Evolutionary conservation across 176 grass and related monocot species (phyloP).

Genomic region (Oryza rufipogon): DNA sequence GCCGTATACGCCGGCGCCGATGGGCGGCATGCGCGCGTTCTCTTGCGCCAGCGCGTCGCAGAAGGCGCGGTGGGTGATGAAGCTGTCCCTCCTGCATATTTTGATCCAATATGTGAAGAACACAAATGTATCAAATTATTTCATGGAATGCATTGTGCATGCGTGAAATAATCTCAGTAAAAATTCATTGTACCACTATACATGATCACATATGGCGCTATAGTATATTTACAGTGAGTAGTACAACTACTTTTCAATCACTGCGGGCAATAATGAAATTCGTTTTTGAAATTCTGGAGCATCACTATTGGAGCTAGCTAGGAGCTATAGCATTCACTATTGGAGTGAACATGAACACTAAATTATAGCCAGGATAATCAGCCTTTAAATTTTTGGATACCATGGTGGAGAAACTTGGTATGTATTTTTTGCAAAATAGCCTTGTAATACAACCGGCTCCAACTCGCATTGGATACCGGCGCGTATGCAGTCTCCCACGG

Average conservation of each 20-base stretch:
- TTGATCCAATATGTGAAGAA: background rate
- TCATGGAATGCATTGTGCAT: background rate
- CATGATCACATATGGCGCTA: background rate
- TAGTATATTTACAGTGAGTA: background rate
- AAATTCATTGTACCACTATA: too few species aligned
- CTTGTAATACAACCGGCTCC: too few species aligned
- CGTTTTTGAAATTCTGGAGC: background rate
- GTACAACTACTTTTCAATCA: background rate
- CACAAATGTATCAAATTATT: background rate
- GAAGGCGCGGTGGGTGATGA: constrained; percentile 98
- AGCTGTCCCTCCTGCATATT: constrained; percentile 88
- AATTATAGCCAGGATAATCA: too few species aligned
- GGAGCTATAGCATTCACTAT: too few species aligned
- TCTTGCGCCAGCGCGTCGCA: constrained; percentile 96
- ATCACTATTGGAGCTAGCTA: too few species aligned
- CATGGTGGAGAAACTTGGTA: too few species aligned
- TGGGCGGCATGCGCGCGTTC: constrained; percentile 57
- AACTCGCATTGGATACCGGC: too few species aligned
- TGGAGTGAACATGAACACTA: too few species aligned
- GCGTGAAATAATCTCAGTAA: background rate
- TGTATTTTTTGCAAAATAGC: too few species aligned
- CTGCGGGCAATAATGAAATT: background rate
- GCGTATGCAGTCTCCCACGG: too few species aligned
- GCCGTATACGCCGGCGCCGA: constrained; percentile 60
- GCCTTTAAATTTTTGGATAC: too few species aligned